Conservation (phyloP, 1,284 basidiomycete species). For the Golubevia pallescens region DNA sequence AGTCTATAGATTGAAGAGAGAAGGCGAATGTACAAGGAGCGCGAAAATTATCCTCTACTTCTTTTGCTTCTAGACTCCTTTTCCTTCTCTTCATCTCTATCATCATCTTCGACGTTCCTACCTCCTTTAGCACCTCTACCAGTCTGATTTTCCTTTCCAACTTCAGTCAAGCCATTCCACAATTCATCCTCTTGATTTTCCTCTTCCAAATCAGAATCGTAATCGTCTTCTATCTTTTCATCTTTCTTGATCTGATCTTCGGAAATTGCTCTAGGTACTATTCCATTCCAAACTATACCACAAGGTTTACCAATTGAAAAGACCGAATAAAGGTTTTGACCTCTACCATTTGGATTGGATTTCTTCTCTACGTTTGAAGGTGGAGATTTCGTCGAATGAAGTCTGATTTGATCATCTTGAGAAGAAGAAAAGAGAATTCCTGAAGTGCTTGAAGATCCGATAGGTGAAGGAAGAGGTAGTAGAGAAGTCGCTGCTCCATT, state of each 20-base stretch:
- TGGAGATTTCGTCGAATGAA: not conserved
- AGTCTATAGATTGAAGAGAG: no score
- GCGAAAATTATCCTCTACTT: no score
- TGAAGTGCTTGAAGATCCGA: not conserved
- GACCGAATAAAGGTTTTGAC: not conserved
- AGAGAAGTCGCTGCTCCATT: not conserved
- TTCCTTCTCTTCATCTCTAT: no score
- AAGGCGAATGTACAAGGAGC: no score
- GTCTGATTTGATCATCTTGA: constrained; percentile 8
- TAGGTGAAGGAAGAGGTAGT: not conserved
- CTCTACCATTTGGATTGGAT: no score
- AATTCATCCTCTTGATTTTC: not conserved
- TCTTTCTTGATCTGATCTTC: not conserved
- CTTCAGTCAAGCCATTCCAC: not conserved
- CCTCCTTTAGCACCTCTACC: no score
- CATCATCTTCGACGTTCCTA: no score
- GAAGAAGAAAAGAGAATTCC: not conserved
- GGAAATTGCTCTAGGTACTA: not conserved
- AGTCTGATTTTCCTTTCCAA: no score
- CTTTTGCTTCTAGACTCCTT: no score
- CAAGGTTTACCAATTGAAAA: constrained; percentile 4
- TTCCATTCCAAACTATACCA: constrained; percentile 6
- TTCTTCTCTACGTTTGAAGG: not conserved
- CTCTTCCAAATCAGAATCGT: not conserved
- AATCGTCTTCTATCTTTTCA: not conserved